Evolutionary conservation across 75 land plant genomes (phyloP).

Genomic region (Selaginella tamariscina): DNA sequence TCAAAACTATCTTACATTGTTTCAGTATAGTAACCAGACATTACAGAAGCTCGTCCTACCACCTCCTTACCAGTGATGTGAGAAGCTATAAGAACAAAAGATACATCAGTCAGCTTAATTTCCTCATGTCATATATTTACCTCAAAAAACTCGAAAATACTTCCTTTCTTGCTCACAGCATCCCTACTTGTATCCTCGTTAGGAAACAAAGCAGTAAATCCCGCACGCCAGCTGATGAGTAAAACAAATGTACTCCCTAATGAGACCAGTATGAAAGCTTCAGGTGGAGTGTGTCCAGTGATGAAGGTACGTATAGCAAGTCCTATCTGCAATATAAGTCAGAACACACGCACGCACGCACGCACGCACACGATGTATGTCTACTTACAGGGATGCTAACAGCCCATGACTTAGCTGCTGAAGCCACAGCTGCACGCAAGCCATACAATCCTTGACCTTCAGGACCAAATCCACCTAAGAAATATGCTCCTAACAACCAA

Average conservation of each 20-base stretch:
- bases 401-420: constrained; percentile 81
- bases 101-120: neutral
- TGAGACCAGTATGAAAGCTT: constrained; percentile 49
- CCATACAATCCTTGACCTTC: constrained; percentile 84
- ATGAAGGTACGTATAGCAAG: constrained; percentile 44
- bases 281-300: constrained; percentile 58
- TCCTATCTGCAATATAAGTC: constrained; percentile 46
- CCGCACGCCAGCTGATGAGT: constrained; percentile 68
- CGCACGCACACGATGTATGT: neutral
- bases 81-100: constrained; percentile 31
- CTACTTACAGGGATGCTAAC: constrained; percentile 75
- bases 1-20: too few species aligned
- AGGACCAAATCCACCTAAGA: constrained; percentile 75
- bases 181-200: constrained; percentile 30
- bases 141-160: constrained; percentile 82
- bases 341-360: neutral
- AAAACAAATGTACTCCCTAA: constrained; percentile 71
- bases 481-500: constrained; percentile 80
- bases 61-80: constrained; percentile 42
- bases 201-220: constrained; percentile 35
- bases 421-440: constrained; percentile 28
- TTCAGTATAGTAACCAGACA: too few species aligned
- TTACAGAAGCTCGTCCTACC: constrained; percentile 24
- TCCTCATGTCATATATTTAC: constrained; percentile 21
- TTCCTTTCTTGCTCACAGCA: constrained; percentile 47